Evolutionary conservation across 495 filamentous ascomycete genomes (phyloP).

Genomic region (Oidiodendron maius): DNA sequence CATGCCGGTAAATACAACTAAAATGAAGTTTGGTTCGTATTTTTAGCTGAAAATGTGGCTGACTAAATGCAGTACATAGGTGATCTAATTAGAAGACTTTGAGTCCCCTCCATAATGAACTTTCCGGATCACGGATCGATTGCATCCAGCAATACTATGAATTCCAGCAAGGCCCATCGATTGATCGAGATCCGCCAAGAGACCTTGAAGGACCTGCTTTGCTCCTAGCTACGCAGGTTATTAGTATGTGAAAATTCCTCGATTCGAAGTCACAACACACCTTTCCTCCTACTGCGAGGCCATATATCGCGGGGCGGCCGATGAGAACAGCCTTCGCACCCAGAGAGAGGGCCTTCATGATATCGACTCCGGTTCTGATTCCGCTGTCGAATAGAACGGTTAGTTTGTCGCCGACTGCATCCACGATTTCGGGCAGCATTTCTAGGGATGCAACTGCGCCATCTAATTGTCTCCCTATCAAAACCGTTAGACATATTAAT

Average conservation of each 20-base stretch:
- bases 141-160: slow-evolving; percentile 44
- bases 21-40: too few relatives aligned
- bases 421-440: slow-evolving; percentile 91
- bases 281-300: slow-evolving; percentile 45
- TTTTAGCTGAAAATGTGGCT: too few relatives aligned
- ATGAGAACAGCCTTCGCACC: slow-evolving; percentile 47
- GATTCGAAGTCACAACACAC: background rate
- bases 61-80: too few relatives aligned
- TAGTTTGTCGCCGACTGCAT: slow-evolving; percentile 71
- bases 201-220: slow-evolving; percentile 47
- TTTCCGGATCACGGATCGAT: slow-evolving; percentile 42
- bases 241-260: background rate
- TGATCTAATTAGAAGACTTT: slow-evolving; percentile 25
- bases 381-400: slow-evolving; percentile 90
- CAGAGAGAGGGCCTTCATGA: slow-evolving; percentile 73
- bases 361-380: slow-evolving; percentile 82
- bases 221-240: slow-evolving; percentile 35
- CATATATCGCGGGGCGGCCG: slow-evolving; percentile 44
- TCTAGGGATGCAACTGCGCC: slow-evolving; percentile 82
- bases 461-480: slow-evolving; percentile 85
- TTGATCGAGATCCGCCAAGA: slow-evolving; percentile 57
- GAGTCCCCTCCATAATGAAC: slow-evolving; percentile 48
- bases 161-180: slow-evolving; percentile 54
- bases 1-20: too few relatives aligned
- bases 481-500: slow-evolving; percentile 5